These are phyloP conservation scores for Poronia punctata DNA, from an alignment of 495 filamentous ascomycete species.

Conservation along the genomic window DNA sequence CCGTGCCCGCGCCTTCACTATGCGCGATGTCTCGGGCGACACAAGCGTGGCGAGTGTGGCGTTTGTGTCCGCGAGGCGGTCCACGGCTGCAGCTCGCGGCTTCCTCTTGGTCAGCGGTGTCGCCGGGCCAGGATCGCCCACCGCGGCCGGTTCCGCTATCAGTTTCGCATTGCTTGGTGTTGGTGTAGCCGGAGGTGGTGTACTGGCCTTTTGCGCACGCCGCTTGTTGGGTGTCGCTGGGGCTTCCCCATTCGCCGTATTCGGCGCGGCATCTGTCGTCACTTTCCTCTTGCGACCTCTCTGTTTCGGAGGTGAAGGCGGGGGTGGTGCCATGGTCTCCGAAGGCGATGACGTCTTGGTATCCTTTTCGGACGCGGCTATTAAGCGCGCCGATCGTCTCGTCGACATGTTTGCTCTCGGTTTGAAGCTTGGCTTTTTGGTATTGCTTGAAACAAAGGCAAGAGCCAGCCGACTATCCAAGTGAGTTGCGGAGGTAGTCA, in stretches of 20 bases:
- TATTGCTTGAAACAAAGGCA: no score
- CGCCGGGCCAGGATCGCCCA: constrained; percentile 1
- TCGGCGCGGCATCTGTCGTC: constrained; percentile 1
- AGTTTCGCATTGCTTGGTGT: constrained; percentile 31
- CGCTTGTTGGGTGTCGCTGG: constrained; percentile 23
- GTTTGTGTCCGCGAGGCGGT: constrained; percentile 42
- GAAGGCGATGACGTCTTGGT: constrained; percentile 8
- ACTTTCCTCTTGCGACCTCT: constrained; percentile 31
- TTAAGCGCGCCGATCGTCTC: constrained; percentile 52
- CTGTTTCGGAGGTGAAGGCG: constrained; percentile 12
- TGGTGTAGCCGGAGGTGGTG: constrained; percentile 29
- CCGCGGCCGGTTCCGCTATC: constrained; percentile 21
- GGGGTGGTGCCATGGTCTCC: constrained; percentile 9
- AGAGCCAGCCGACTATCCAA: no score
- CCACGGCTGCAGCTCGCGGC: constrained; percentile 31
- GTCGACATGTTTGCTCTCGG: constrained; percentile 37
- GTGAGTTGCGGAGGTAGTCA: no score
- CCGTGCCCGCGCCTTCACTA: constrained; percentile 44
- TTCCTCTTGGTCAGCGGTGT: constrained; percentile 20
- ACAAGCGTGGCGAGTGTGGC: constrained; percentile 67
- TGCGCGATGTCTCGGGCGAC: constrained; percentile 67
- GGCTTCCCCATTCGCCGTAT: background rate
- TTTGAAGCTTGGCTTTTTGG: background rate
- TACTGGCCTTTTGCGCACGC: constrained; percentile 15
- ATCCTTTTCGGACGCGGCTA: constrained; percentile 34